Evolutionary conservation across 176 grass and related monocot species (phyloP).

Genomic region (Musa itinerans): DNA sequence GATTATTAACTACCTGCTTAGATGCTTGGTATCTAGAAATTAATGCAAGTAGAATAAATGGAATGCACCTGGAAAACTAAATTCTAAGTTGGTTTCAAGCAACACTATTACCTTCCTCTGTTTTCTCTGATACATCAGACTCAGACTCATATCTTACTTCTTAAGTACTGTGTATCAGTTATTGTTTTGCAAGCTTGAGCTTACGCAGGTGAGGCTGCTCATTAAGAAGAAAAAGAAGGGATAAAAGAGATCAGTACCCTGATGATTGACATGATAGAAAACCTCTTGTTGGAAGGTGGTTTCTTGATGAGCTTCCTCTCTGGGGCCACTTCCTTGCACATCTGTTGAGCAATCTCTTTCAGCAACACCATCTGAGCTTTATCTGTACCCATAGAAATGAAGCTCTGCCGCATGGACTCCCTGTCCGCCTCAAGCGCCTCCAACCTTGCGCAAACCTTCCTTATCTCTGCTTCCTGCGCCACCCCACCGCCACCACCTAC

Average conservation of each 20-base stretch:
- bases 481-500: not conserved
- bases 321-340: conserved; percentile 6
- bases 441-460: conserved; percentile 18
- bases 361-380: conserved; percentile 31
- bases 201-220: too few species aligned
- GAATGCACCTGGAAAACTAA: too few species aligned
- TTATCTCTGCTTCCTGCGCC: conserved; percentile 17
- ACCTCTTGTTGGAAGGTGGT: not conserved
- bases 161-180: too few species aligned
- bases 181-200: too few species aligned
- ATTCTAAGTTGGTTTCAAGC: too few species aligned
- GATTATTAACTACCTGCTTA: conserved; percentile 15
- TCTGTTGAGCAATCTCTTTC: conserved; percentile 29
- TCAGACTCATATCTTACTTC: too few species aligned
- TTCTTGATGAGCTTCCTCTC: conserved; percentile 21
- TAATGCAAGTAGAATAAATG: too few species aligned
- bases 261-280: conserved; percentile 20
- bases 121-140: too few species aligned
- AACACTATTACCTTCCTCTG: too few species aligned
- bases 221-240: too few species aligned
- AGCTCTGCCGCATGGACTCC: conserved; percentile 24
- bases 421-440: conserved; percentile 27
- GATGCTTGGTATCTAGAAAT: too few species aligned
- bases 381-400: conserved; percentile 26
- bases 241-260: conserved; percentile 4